Evolutionary conservation across 805 yeast genomes (phyloP).

Genomic region (Wickerhamiella siamensis): DNA sequence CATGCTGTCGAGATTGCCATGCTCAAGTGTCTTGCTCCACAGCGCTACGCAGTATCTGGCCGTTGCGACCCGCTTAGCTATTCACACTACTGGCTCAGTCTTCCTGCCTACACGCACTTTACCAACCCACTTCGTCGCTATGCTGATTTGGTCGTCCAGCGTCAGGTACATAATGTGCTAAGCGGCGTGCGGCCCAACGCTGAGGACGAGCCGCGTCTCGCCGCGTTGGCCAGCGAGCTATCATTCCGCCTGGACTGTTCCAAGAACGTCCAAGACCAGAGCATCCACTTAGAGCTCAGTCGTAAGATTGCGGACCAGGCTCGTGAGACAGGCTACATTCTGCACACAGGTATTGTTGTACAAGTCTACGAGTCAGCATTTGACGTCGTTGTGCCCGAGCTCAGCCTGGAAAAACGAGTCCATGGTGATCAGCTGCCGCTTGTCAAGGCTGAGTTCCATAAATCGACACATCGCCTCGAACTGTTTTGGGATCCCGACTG

Average conservation of each 20-base stretch:
- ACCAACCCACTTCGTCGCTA: conserved; percentile 86
- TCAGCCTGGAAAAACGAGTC: conserved; percentile 31
- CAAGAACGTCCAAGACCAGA: conserved; percentile 83
- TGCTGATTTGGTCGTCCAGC: conserved; percentile 82
- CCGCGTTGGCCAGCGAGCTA: conserved; percentile 66
- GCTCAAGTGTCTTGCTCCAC: conserved; percentile 69
- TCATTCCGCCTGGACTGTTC: conserved; percentile 94
- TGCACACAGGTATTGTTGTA: conserved; percentile 72
- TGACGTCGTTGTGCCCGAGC: conserved; percentile 76
- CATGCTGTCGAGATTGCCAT: conserved; percentile 66
- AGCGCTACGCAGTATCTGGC: conserved; percentile 81
- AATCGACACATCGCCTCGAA: conserved; percentile 50
- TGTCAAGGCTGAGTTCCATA: conserved; percentile 83
- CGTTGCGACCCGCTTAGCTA: conserved; percentile 63
- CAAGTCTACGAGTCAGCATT: conserved; percentile 95
- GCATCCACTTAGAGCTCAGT: conserved; percentile 70
- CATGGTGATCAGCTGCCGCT: conserved; percentile 95
- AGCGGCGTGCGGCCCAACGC: conserved; percentile 12
- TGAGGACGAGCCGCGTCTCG: conserved; percentile 2
- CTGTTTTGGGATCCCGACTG: conserved; percentile 86
- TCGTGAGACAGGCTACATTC: conserved; percentile 51
- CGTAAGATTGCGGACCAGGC: conserved; percentile 70
- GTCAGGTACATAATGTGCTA: conserved; percentile 67
- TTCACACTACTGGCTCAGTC: conserved; percentile 67
- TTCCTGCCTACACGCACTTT: conserved; percentile 84